These are phyloP conservation scores for Cercospora zeina DNA, from an alignment of 2,329 filamentous ascomycete species.

Conservation along the genomic window DNA sequence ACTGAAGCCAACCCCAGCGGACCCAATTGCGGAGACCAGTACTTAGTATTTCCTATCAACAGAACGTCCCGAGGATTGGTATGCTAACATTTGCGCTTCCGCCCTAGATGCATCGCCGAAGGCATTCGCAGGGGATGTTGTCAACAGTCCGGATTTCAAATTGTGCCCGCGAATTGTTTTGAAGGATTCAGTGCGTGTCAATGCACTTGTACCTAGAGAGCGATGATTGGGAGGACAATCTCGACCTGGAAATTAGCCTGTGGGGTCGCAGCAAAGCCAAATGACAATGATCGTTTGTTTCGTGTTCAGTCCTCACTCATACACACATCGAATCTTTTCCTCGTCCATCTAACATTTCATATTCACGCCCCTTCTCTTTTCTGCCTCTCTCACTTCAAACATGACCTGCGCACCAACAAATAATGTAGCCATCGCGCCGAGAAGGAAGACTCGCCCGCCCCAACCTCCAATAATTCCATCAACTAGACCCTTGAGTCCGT, in stretches of 20 bases:
- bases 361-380: conserved; percentile 76
- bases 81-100: too few species aligned
- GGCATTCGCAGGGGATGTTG: background rate
- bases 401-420: conserved; percentile 90
- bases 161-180: background rate
- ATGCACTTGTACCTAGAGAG: background rate
- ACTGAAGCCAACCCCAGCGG: background rate
- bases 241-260: background rate
- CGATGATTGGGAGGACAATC: background rate
- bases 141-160: background rate
- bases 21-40: conserved; percentile 1
- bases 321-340: background rate
- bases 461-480: conserved; percentile 73
- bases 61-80: too few species aligned
- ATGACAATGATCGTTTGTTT: background rate
- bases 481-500: conserved; percentile 77
- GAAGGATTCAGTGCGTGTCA: background rate
- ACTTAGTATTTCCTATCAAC: too few species aligned
- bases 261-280: background rate
- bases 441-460: conserved; percentile 72
- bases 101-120: background rate
- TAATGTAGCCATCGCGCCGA: conserved; percentile 68
- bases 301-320: background rate
- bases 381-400: conserved; percentile 89
- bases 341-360: conserved; percentile 67